Evolutionary conservation across 1,139 yeast genomes (phyloP).

Genomic region (Sugiyamaella neomexicana): DNA sequence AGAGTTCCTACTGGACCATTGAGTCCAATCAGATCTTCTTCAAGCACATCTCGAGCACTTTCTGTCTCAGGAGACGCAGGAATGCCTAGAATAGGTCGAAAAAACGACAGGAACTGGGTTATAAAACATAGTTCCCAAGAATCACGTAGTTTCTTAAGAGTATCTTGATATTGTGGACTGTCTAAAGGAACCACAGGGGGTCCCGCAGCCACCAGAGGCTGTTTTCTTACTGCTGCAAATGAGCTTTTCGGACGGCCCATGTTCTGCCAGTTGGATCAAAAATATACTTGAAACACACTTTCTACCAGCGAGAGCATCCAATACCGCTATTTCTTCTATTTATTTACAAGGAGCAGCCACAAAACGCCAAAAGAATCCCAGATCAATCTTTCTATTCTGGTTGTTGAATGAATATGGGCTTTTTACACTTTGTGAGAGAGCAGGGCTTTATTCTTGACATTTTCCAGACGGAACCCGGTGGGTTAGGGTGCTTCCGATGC

Average conservation of each 20-base stretch:
- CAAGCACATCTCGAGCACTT: constrained; percentile 33
- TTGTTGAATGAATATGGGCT: too few species aligned
- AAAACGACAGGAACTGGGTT: constrained; percentile 34
- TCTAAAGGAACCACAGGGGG: constrained; percentile 28
- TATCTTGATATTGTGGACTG: constrained; percentile 27
- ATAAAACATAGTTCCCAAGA: constrained; percentile 34
- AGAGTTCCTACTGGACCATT: constrained; percentile 23
- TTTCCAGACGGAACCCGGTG: neutral
- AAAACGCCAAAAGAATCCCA: too few species aligned
- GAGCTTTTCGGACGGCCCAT: constrained; percentile 7
- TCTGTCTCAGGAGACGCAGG: constrained; percentile 25
- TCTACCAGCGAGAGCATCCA: neutral
- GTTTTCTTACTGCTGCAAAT: neutral
- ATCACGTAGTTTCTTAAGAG: constrained; percentile 30
- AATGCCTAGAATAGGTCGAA: constrained; percentile 28
- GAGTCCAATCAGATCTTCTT: constrained; percentile 35
- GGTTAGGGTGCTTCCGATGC: neutral
- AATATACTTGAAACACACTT: too few species aligned
- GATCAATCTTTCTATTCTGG: too few species aligned
- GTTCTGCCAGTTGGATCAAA: too few species aligned
- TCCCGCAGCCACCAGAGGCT: neutral
- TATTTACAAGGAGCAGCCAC: neutral
- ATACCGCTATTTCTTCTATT: neutral
- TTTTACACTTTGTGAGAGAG: too few species aligned
- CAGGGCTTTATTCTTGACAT: neutral